Evolutionary conservation across 192 early-diverging fungal species (phyloP), one percentile per base, ranked within the genome.

Genomic region (Backusella australiensis): DNA sequence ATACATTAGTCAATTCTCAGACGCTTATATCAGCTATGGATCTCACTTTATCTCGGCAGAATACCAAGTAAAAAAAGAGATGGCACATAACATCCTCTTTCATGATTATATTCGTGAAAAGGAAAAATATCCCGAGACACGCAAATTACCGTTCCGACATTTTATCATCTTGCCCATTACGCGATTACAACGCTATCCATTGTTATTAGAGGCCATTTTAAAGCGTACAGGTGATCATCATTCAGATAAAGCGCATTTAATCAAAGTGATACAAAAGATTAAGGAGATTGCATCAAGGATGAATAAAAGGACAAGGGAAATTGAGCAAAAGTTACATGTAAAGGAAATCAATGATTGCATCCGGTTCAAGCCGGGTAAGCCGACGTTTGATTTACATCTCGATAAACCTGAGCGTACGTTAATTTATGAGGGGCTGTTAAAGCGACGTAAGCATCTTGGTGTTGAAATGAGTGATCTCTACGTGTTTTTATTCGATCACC

Each of bases 401-500:
- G 79, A 85, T 19, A 88, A 92, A 42, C 89, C 90, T 41, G 86
- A 87, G 44, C 86, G 96, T 56, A 82, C 87, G 52, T 70, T 96
- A 19, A 86, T 97, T 35, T 88, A 92, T 74, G 94, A 96, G 71
- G 96, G 96, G 41, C 82, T 85, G 35, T 80, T 97, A 75, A 91
- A 89, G 17, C 75, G 78, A 23, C 75, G 78, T 0, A 74, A 34
- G 1, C 53, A 65, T 15, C 34, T 75, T 6, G 68, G 41, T 32
- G 80, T 84, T 21, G 92, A 91, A 53, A 88, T 87, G 19, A 80
- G 88, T 0, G 92, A 93, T 26, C 71, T 97, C 12, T 84, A 88
- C 38, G 88, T 98, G 23, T 94, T 96, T 77, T 81, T 98, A 53
- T 94, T 98, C 59, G 98, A 99, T 80, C 94, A 98, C 83, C 80